A percentile compares a stretch with the other conserved stretches of the same genome.
These are phyloP conservation scores for Epichloe bromicola DNA, from an alignment of 2,329 filamentous ascomycete species.

Conservation along the genomic window DNA sequence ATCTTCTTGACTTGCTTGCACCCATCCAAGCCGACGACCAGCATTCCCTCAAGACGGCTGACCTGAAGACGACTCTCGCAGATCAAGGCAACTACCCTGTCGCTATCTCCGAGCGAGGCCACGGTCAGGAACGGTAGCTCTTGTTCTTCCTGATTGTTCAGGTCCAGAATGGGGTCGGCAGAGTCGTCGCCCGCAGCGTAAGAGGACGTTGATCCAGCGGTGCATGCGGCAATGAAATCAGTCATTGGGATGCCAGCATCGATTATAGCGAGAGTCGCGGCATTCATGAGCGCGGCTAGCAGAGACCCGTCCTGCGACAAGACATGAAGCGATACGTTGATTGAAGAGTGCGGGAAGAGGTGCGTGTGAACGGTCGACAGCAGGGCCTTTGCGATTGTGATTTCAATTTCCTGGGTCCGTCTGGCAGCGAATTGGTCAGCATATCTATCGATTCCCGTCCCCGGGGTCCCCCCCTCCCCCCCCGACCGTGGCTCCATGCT, in stretches of 20 bases:
- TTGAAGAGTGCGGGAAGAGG: slow-evolving; percentile 77
- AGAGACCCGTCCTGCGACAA: slow-evolving; percentile 83
- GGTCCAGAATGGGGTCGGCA: slow-evolving; percentile 66
- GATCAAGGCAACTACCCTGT: slow-evolving; percentile 65
- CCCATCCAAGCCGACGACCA: slow-evolving; percentile 82
- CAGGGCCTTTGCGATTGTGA: slow-evolving; percentile 67
- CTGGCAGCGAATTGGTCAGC: slow-evolving; percentile 28
- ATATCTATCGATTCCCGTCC: not conserved
- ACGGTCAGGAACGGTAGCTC: slow-evolving; percentile 85
- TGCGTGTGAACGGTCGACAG: slow-evolving; percentile 68
- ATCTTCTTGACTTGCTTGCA: slow-evolving; percentile 78
- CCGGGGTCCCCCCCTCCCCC: not conserved
- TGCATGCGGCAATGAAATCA: slow-evolving; percentile 81
- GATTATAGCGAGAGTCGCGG: slow-evolving; percentile 78
- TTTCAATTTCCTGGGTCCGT: slow-evolving; percentile 67
- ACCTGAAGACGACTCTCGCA: slow-evolving; percentile 86
- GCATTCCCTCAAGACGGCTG: slow-evolving; percentile 74
- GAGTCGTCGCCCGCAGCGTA: slow-evolving; percentile 51
- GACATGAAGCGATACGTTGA: slow-evolving; percentile 73
- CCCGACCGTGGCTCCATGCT: slow-evolving; percentile 16
- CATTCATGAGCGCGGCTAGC: slow-evolving; percentile 82
- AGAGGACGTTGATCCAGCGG: slow-evolving; percentile 64
- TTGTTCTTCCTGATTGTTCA: slow-evolving; percentile 69
- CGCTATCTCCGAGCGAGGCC: slow-evolving; percentile 60
- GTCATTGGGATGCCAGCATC: slow-evolving; percentile 94